A percentile compares a stretch with the other conserved stretches of the same genome.
Conservation (phyloP, 495 filamentous ascomycete species). For the Annulohypoxylon stygium region DNA sequence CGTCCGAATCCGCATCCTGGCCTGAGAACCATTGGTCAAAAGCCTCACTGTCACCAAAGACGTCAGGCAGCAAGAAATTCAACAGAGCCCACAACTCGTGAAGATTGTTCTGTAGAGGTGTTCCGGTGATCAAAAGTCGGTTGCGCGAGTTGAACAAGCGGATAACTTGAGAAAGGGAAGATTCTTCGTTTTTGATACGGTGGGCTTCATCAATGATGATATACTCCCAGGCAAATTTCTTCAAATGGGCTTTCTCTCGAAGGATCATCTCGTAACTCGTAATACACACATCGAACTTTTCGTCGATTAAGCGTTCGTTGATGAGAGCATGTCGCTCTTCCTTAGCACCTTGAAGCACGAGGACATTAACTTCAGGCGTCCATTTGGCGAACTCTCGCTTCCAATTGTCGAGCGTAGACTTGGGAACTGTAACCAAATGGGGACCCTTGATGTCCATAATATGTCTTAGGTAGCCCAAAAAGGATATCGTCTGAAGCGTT, state of each 20-base stretch:
- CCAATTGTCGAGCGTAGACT: conserved; percentile 99
- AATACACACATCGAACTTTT: conserved; percentile 93
- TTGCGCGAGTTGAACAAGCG: conserved; percentile 97
- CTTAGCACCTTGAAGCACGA: conserved; percentile 95
- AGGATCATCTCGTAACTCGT: conserved; percentile 98
- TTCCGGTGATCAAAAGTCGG: conserved; percentile 95
- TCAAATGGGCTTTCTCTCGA: conserved; percentile 92
- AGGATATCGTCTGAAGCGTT: conserved; percentile 94
- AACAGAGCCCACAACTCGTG: conserved; percentile 99
- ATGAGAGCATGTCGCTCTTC: conserved; percentile 92
- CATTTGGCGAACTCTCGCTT: conserved; percentile 92
- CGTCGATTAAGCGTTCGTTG: conserved; percentile 87
- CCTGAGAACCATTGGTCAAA: conserved; percentile 98
- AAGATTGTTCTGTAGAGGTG: conserved; percentile 97
- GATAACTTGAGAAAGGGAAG: conserved; percentile 95
- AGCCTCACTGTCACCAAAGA: conserved; percentile 97
- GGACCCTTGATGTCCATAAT: conserved; percentile 88
- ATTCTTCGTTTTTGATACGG: conserved; percentile 99
- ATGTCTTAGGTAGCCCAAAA: conserved; percentile 94
- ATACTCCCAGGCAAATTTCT: conserved; percentile 99
- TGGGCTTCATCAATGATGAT: conserved; percentile 99
- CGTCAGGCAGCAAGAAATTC: conserved; percentile 96
- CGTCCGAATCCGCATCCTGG: conserved; percentile 90
- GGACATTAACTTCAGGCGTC: conserved; percentile 95
- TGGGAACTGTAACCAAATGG: conserved; percentile 94